Percentiles rank a stretch among this genome's conserved stretches.
phyloP scores from a whole-genome alignment of 2,329 filamentous ascomycete species.

The Aspergillus alliaceus region DNA sequence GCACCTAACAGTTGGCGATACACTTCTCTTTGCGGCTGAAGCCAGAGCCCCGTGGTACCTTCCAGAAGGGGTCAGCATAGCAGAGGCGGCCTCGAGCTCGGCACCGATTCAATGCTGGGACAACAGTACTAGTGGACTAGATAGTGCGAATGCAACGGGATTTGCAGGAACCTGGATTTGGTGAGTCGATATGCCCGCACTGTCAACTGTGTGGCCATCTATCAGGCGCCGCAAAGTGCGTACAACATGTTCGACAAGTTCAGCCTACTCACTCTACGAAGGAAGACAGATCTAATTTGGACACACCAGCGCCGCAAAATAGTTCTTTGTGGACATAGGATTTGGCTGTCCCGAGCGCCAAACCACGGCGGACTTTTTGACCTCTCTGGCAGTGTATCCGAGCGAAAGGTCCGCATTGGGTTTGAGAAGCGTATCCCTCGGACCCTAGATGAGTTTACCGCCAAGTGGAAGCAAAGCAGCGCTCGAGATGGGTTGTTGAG shows the following conservation, averaged over 20 bases:
- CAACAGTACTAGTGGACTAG: slow-evolving; percentile 52
- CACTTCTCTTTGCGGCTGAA: slow-evolving; percentile 72
- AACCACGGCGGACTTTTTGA: slow-evolving; percentile 67
- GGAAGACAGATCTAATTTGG: slow-evolving; percentile 74
- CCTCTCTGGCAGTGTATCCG: slow-evolving; percentile 63
- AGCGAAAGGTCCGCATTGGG: slow-evolving; percentile 55
- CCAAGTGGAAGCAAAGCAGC: slow-evolving; percentile 51
- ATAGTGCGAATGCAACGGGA: slow-evolving; percentile 57
- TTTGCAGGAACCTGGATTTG: slow-evolving; percentile 55
- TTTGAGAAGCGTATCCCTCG: slow-evolving; percentile 62
- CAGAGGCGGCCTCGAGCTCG: slow-evolving; percentile 52
- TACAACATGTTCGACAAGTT: slow-evolving; percentile 67
- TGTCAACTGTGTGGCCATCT: slow-evolving; percentile 58
- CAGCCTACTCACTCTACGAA: slow-evolving; percentile 68
- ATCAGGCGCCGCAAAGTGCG: slow-evolving; percentile 50
- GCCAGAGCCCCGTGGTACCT: slow-evolving; percentile 55
- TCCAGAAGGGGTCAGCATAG: slow-evolving; percentile 56
- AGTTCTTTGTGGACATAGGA: slow-evolving; percentile 65
- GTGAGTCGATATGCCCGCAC: slow-evolving; percentile 52
- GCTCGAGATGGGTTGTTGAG: slow-evolving; percentile 37
- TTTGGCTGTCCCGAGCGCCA: slow-evolving; percentile 65
- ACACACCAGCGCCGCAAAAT: slow-evolving; percentile 55
- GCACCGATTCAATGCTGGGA: slow-evolving; percentile 51
- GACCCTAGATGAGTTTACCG: slow-evolving; percentile 66
- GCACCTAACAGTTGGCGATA: slow-evolving; percentile 74